These are phyloP conservation scores for Aspergillus saccharolyticus DNA, from an alignment of 495 filamentous ascomycete genomes.

Conservation along the genomic window DNA sequence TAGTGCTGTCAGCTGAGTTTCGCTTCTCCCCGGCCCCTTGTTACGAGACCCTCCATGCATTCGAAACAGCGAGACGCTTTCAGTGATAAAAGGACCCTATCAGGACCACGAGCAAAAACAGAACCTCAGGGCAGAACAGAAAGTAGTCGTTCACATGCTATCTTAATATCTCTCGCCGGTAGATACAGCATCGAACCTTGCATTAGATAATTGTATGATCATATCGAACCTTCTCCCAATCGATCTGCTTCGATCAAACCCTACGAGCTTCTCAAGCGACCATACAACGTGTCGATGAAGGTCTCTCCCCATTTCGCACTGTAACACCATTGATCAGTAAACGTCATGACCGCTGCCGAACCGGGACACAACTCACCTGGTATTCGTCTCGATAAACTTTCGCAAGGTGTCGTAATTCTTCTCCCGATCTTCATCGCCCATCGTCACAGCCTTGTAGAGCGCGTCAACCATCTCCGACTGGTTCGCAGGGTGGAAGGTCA, in stretches of 20 bases:
- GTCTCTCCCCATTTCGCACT: constrained; percentile 37
- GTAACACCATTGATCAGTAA: constrained; percentile 2
- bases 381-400: constrained; percentile 85
- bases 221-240: too few species aligned
- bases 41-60: too few species aligned
- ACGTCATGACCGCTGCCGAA: background rate
- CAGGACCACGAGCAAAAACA: too few species aligned
- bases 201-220: too few species aligned
- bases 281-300: constrained; percentile 23
- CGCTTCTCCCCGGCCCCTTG: too few species aligned
- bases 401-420: constrained; percentile 74
- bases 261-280: background rate
- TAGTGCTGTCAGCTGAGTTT: too few species aligned
- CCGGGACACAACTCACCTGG: constrained; percentile 46
- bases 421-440: constrained; percentile 71
- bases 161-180: background rate
- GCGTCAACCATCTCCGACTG: constrained; percentile 81
- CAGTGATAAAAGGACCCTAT: too few species aligned
- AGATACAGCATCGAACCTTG: background rate
- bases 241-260: background rate
- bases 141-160: background rate
- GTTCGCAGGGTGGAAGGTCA: constrained; percentile 91
- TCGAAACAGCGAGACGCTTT: too few species aligned
- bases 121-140: background rate
- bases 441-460: constrained; percentile 77